Base-by-base conservation (phyloP, 148 eudicot species). In the Rhododendron simsii region DNA sequence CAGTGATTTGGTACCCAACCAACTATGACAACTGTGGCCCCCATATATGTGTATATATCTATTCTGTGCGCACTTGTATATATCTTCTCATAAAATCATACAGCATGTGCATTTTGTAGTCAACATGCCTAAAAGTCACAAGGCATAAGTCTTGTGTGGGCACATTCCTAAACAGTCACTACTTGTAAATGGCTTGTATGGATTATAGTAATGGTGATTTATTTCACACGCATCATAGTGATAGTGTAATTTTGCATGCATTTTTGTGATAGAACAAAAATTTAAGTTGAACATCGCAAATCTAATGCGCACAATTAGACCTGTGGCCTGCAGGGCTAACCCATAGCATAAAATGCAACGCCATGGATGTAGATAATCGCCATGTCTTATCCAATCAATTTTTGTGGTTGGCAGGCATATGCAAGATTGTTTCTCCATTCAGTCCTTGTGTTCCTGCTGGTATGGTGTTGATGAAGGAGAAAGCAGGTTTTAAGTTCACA, bases 401-500 rank as follows among this genome's bases (percentile, higher is more conserved):
- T 18, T 41, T 86, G 67, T 33, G 55, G n/a, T 73, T 81, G 82
- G 53, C 85, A 97, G 99, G 99, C 86, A 93, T 97, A 83, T 97
- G 99, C 95, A 97, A 95, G 92, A 94, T 97, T 88, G 91, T 97
- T 41, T 93, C 98, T 39, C 99, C 99, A 67, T 47, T 97, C 44
- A 92, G 84, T 91, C 98, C 98, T 84, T 89, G 94, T 81, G 98
- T 97, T 86, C 98, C 99, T 91, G 98, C 99, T 89, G 99, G 98
- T 45, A 81, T 89, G 82, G 99, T 97, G 47, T 87, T 97, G 91
- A 95, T 90, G 95, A 97, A 93, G 90, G 99, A 97, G 91, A 93
- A 97, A 88, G 88, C 87, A 59, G 95, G 95, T 73, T 97, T 97
- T 85, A 97, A 93, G 91, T 97, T 97, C 87, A 95, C 98, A 26